These are phyloP conservation scores for Dothideomycetes sp. DNA, from an alignment of 2,329 filamentous ascomycete species.

Conservation along the genomic window DNA sequence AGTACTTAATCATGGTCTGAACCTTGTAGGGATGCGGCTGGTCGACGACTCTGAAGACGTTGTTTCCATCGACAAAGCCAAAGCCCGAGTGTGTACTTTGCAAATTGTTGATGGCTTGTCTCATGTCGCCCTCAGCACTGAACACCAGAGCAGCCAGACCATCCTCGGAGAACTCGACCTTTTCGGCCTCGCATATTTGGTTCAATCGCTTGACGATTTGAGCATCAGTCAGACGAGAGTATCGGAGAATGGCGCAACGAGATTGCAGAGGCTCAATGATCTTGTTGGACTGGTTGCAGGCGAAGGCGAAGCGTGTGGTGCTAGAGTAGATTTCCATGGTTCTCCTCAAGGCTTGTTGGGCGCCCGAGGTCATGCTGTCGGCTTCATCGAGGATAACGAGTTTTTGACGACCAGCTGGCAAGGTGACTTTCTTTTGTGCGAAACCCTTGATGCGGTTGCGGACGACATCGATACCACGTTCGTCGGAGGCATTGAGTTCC, in stretches of 20 bases:
- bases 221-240: constrained; percentile 81
- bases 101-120: constrained; percentile 96
- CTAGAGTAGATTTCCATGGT: constrained; percentile 99
- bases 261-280: constrained; percentile 99
- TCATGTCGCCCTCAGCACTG: constrained; percentile 95
- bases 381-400: constrained; percentile 96
- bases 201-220: constrained; percentile 85
- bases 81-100: constrained; percentile 91
- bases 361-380: constrained; percentile 92
- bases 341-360: constrained; percentile 84
- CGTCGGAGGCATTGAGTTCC: constrained; percentile 92
- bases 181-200: constrained; percentile 88
- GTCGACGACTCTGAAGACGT: constrained; percentile 96
- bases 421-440: constrained; percentile 95
- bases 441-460: constrained; percentile 97
- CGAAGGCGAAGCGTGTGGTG: constrained; percentile 94
- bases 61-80: constrained; percentile 93
- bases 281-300: constrained; percentile 98
- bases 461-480: constrained; percentile 94
- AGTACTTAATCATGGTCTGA: constrained; percentile 96
- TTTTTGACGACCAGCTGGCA: constrained; percentile 85
- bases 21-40: constrained; percentile 96
- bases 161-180: constrained; percentile 84
- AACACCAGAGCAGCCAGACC: constrained; percentile 94
- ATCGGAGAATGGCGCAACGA: constrained; percentile 89